A percentile compares a stretch with the other conserved stretches of the same genome.
These are phyloP conservation scores for Zangia roseola DNA, from an alignment of 768 basidiomycete genomes.

Conservation along the genomic window DNA sequence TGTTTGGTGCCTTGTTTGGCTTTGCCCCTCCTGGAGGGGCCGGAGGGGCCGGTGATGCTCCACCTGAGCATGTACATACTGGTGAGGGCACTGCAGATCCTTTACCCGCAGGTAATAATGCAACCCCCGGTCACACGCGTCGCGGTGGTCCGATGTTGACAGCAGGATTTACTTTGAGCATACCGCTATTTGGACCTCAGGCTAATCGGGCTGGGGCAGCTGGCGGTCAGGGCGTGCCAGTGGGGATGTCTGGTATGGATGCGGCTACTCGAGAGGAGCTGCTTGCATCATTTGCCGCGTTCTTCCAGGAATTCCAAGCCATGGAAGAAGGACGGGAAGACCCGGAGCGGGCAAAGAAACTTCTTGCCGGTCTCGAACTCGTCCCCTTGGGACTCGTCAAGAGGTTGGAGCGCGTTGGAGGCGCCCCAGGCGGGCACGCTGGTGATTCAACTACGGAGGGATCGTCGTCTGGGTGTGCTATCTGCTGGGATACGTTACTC, in stretches of 20 bases:
- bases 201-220: slow-evolving; percentile 9
- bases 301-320: slow-evolving; percentile 28
- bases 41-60: slow-evolving; percentile 5
- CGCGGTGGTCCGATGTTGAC: slow-evolving; percentile 23
- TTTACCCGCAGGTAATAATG: slow-evolving; percentile 20
- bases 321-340: slow-evolving; percentile 50
- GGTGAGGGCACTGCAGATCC: slow-evolving; percentile 28
- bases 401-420: slow-evolving; percentile 54
- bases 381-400: slow-evolving; percentile 67
- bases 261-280: slow-evolving; percentile 21
- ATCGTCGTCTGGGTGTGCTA: slow-evolving; percentile 53
- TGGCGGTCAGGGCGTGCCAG: slow-evolving; percentile 2
- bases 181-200: slow-evolving; percentile 31
- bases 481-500: slow-evolving; percentile 73
- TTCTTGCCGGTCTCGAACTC: slow-evolving; percentile 62
- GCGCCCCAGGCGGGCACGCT: slow-evolving; percentile 34
- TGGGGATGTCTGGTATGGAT: slow-evolving; percentile 18
- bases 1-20: slow-evolving; percentile 30
- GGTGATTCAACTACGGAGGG: slow-evolving; percentile 35
- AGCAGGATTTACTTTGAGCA: slow-evolving; percentile 35
- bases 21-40: slow-evolving; percentile 7
- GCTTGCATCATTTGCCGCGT: slow-evolving; percentile 24
- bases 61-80: slow-evolving; percentile 23
- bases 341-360: slow-evolving; percentile 61
- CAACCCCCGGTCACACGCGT: slow-evolving; percentile 20